Evolutionary conservation across 2,329 filamentous ascomycete genomes (phyloP).

Genomic region (Claviceps cyperi): DNA sequence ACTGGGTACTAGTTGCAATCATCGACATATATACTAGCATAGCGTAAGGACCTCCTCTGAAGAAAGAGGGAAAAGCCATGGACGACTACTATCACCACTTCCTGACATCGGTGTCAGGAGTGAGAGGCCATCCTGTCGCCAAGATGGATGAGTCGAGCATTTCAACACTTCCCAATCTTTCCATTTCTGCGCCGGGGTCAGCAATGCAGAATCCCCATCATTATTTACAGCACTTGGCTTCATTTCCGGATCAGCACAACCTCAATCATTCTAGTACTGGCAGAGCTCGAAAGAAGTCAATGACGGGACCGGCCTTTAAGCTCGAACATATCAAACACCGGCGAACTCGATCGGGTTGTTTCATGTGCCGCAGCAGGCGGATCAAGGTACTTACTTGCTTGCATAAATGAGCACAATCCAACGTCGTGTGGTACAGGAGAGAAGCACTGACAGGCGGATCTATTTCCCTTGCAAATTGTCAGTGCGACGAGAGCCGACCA

Average conservation of each 20-base stretch:
- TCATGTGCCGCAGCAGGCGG: slow-evolving; percentile 72
- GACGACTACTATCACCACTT: slow-evolving; percentile 43
- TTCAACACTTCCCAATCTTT: slow-evolving; percentile 19
- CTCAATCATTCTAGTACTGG: slow-evolving; percentile 33
- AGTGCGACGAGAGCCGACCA: slow-evolving; percentile 86
- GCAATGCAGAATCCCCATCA: slow-evolving; percentile 30
- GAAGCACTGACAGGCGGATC: slow-evolving; percentile 11
- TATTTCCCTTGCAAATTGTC: not conserved
- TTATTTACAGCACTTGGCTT: slow-evolving; percentile 33
- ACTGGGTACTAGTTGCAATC: slow-evolving; percentile 2
- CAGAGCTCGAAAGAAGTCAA: slow-evolving; percentile 36
- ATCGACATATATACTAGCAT: slow-evolving; percentile 5
- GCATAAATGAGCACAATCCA: slow-evolving; percentile 4
- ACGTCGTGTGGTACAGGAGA: slow-evolving; percentile 7
- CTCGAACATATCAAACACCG: slow-evolving; percentile 73
- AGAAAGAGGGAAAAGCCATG: slow-evolving; percentile 21
- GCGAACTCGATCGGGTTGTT: slow-evolving; percentile 86
- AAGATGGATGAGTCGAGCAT: slow-evolving; percentile 27
- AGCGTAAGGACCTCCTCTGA: not conserved
- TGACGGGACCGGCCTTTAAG: slow-evolving; percentile 27
- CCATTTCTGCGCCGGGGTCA: slow-evolving; percentile 15
- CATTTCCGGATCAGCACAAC: slow-evolving; percentile 34
- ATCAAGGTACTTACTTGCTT: slow-evolving; percentile 49
- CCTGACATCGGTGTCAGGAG: slow-evolving; percentile 36
- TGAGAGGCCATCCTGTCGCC: slow-evolving; percentile 22